These are phyloP conservation scores for Lipomyces yamadae DNA, from an alignment of 805 yeast genomes.

Conservation along the genomic window DNA sequence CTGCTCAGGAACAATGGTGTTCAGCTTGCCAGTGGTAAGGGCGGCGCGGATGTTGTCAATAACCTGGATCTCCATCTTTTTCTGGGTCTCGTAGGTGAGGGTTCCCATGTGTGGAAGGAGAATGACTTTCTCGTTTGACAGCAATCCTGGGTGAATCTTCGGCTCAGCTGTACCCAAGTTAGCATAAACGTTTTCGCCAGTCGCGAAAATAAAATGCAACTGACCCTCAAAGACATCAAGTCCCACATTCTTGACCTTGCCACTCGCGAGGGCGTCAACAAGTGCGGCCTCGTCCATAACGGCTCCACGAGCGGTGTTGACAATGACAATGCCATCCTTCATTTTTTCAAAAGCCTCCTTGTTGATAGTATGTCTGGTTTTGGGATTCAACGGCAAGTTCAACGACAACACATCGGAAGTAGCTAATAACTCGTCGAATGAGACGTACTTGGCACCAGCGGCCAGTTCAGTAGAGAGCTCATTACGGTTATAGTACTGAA, in stretches of 20 bases:
- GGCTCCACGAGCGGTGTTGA: slow-evolving; percentile 90
- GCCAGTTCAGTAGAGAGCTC: slow-evolving; percentile 66
- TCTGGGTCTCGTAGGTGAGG: slow-evolving; percentile 71
- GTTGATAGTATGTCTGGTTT: slow-evolving; percentile 73
- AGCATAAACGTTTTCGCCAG: neutral
- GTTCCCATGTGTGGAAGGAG: slow-evolving; percentile 92
- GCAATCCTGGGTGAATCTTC: slow-evolving; percentile 58
- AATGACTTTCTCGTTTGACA: slow-evolving; percentile 57
- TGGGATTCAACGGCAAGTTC: slow-evolving; percentile 74
- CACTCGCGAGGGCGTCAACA: slow-evolving; percentile 55
- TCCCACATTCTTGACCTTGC: slow-evolving; percentile 62
- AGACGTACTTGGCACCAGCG: slow-evolving; percentile 69
- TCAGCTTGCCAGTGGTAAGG: slow-evolving; percentile 68
- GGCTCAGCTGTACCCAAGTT: slow-evolving; percentile 53
- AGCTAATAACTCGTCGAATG: slow-evolving; percentile 68
- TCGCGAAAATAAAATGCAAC: neutral
- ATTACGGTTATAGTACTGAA: slow-evolving; percentile 73
- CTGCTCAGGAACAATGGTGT: slow-evolving; percentile 78
- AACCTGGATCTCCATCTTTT: slow-evolving; percentile 79
- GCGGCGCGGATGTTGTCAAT: slow-evolving; percentile 68
- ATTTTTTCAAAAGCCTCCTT: slow-evolving; percentile 63
- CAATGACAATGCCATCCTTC: slow-evolving; percentile 77
- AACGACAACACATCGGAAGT: slow-evolving; percentile 73
- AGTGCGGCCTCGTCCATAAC: slow-evolving; percentile 65
- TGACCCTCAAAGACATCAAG: slow-evolving; percentile 64